These are phyloP conservation scores for Thelonectria rubi DNA, from an alignment of 2,329 filamentous ascomycete genomes.

Conservation along the genomic window DNA sequence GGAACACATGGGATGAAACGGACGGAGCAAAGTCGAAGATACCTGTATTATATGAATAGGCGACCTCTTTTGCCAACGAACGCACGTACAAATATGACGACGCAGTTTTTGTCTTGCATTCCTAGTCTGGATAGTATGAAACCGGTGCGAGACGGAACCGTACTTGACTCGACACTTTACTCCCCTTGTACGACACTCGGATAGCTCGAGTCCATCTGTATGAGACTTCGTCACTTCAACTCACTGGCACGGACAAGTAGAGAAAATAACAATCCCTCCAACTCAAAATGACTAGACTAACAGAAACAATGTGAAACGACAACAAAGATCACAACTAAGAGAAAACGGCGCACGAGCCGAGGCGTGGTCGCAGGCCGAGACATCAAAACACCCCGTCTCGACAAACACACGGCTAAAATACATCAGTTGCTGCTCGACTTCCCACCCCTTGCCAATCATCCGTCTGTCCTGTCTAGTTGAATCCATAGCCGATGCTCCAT, in stretches of 20 bases:
- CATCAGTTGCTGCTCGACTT: constrained; percentile 48
- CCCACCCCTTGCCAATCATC: constrained; percentile 40
- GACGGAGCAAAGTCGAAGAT: constrained; percentile 31
- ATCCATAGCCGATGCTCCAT: constrained; percentile 46
- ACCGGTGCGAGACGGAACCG: too few species aligned
- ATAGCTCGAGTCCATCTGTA: too few species aligned
- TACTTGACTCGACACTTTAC: too few species aligned
- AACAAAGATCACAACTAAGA: constrained; percentile 52
- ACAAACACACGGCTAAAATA: constrained; percentile 51
- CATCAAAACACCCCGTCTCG: constrained; percentile 46
- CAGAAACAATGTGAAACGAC: constrained; percentile 41
- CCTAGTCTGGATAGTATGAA: too few species aligned
- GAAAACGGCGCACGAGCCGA: constrained; percentile 48
- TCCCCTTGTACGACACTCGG: not conserved
- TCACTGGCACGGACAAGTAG: not conserved
- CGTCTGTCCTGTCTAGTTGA: constrained; percentile 48
- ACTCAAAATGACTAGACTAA: constrained; percentile 37
- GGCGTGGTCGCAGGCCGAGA: constrained; percentile 45
- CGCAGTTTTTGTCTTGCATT: constrained; percentile 11
- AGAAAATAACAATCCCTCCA: constrained; percentile 24
- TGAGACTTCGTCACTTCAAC: too few species aligned
- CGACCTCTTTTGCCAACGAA: constrained; percentile 24
- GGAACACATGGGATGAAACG: constrained; percentile 17
- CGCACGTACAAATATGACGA: constrained; percentile 27
- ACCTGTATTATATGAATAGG: constrained; percentile 41